Base-by-base conservation (phyloP, 352 stramenopile species). In the Thalassiosira delicatula region DNA sequence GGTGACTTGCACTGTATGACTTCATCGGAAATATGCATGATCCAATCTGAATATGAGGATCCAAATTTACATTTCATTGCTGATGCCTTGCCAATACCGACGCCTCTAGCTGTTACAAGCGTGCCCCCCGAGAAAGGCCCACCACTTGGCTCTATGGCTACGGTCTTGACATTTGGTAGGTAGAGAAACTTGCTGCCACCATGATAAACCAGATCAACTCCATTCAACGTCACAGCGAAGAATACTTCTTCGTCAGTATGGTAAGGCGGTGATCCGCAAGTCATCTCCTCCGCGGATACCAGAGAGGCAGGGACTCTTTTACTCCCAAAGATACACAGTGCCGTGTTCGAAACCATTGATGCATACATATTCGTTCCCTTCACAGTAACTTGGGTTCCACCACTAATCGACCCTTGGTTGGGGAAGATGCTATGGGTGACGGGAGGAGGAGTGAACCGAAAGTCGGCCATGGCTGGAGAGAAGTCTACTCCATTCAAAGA, bases 401-500 rank as follows among this genome's bases (percentile, higher is more conserved):
- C 84, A 65, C 40, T 76, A 7, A 80, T 27, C 17, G 70, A 44
- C 2, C 84, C 87, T 37, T 85, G 67, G 14, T 46, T 40, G n/a
- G 87, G 87, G 30, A 63, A 67, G 19, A 90, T 83, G 32, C 49
- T 75, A 30, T 72, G 27, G 63, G 90, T 70, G 29, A 74, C 57
- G 4, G 83, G 33, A 40, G 63, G 53, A 30, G 74, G 70, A 12
- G 19, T 71, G 21, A 84, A 85, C 40, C 57, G 53, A 53, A 87
- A 90, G 19, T 14, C 30, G 23, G 77, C 76, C 21, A 40, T 60
- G n/a, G 80, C 40, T 23, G 53, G 14, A 57, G 82, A 85, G 70
- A 87, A 92, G 49, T 89, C 81, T 23, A 87, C 23, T 56, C 86
- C 86, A 78, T 90, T 92, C 53, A 88, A 56, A 71, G 83, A 88